Evolutionary conservation across 176 grass and related monocot species (phyloP).

Genomic region (Neostapfia colusana): DNA sequence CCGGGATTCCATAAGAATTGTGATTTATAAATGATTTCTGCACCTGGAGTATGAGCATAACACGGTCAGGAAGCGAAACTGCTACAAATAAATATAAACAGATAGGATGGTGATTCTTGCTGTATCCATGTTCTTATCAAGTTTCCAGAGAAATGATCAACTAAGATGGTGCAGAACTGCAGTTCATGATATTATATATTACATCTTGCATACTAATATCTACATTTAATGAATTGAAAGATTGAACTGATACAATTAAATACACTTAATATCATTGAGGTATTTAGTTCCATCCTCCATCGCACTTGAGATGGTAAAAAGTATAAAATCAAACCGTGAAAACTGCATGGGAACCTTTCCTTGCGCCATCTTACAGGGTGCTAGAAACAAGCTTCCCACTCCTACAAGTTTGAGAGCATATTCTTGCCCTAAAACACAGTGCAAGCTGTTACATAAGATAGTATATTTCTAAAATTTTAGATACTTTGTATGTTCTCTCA

Average conservation of each 20-base stretch:
- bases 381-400: not conserved
- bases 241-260: not conserved
- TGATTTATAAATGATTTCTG: conserved; percentile 14
- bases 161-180: not conserved
- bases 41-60: conserved; percentile 23
- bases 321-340: too few species aligned
- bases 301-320: not conserved
- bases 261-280: not conserved
- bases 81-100: not conserved
- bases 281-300: not conserved
- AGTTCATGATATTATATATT: not conserved
- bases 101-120: not conserved
- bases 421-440: not conserved
- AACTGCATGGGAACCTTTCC: not conserved
- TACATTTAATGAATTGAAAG: not conserved
- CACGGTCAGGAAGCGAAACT: too few species aligned
- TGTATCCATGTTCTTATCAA: not conserved
- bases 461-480: too few species aligned
- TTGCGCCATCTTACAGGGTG: too few species aligned
- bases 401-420: not conserved
- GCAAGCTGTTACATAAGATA: too few species aligned
- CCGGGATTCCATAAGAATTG: not conserved
- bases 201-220: not conserved
- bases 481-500: not conserved
- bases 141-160: not conserved